Evolutionary conservation across 257 asterid species (phyloP), one percentile per base, ranked within the genome.

Genomic region (Mentha longifolia): DNA sequence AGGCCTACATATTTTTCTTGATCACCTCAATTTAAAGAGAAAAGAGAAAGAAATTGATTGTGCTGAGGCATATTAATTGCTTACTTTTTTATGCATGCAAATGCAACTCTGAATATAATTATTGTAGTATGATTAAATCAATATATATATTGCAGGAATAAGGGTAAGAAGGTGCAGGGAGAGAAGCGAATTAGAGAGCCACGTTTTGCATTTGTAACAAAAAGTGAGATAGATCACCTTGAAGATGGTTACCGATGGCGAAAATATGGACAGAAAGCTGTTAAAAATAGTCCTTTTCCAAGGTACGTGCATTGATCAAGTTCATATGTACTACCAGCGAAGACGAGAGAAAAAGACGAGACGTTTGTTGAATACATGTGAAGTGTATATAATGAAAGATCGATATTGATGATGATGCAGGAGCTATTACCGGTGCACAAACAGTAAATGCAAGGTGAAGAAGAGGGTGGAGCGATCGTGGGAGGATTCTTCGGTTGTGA

Each of bases 191-290:
- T 86, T 51, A 79, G 91, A 52, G 92, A 82, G 80, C 92, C 84
- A 33, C 91, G 97, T 7, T 80, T 85, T 78, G 97, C 97, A 47
- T 91, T 91, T 83, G 86, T 89, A 78, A 91, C 97, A 12, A 91
- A 87, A 82, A 91, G 95, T 72, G 97, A 91, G 72, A 81, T 91
- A 51, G 97, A 91, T 83, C 90, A 91, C 74, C 92, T 91, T 17
- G 97, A 91, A 75, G 97, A 91, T 73, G 97, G 97, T 35, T 91
- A 89, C 52, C 74, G 97, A 77, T 91, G 97, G 97, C 69, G 97
- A 72, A 91, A 91, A 70, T 91, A 91, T 79, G 97, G 97, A 6
- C 97, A 91, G 73, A 89, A 91, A 76, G 96, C 97, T 51, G 96
- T 91, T 3, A 91, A 91, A 73, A 87, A 91, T 51, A 91, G 95